phyloP scores from a whole-genome alignment of 345 rosid genomes.

The Salix brachista region DNA sequence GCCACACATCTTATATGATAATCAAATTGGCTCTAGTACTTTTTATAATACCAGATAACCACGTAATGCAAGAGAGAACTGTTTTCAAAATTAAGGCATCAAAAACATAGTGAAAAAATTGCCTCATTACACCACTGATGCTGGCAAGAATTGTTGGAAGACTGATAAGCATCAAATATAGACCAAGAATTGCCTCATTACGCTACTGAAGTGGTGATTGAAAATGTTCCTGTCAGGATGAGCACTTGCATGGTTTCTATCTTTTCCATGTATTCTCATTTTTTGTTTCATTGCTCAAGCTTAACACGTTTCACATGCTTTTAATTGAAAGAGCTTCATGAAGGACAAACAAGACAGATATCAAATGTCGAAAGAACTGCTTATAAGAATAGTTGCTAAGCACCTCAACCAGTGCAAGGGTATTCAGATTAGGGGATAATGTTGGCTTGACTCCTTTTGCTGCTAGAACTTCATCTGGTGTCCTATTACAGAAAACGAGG shows the following conservation, averaged over 20 bases:
- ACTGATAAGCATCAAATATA: no score
- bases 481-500: slow-evolving; percentile 35
- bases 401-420: slow-evolving; percentile 89
- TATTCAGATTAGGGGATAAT: slow-evolving; percentile 83
- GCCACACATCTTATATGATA: no score
- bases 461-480: slow-evolving; percentile 94
- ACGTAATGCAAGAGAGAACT: no score
- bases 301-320: not conserved
- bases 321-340: not conserved
- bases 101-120: no score
- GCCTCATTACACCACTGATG: no score
- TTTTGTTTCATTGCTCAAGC: not conserved
- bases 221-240: no score
- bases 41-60: no score
- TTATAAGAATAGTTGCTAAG: slow-evolving; percentile 6
- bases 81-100: no score
- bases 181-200: no score
- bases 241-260: not conserved
- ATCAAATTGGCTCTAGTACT: no score
- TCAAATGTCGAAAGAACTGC: not conserved
- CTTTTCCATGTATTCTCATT: not conserved
- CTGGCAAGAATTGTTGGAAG: no score
- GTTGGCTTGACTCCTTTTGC: slow-evolving; percentile 97
- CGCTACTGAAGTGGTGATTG: no score
- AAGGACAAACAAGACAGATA: not conserved